A percentile compares a stretch with the other conserved stretches of the same genome.
These are phyloP conservation scores for Panaeolus papilionaceus DNA, from an alignment of 768 basidiomycete species.

Conservation along the genomic window DNA sequence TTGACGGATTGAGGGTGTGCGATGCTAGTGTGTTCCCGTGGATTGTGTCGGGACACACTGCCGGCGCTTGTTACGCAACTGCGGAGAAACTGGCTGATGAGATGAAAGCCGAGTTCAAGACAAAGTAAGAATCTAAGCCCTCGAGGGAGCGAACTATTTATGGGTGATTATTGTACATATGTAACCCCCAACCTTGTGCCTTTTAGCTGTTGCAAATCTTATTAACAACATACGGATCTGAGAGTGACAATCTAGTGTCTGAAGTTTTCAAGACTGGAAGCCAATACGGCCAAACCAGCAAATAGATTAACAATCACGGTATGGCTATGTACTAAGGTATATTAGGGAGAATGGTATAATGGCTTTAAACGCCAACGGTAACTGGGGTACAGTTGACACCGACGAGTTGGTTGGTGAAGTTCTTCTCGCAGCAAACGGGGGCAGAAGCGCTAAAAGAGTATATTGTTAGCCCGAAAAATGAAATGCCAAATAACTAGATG, in stretches of 20 bases:
- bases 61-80: constrained; percentile 38
- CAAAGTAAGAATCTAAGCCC: background rate
- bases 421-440: constrained; percentile 10
- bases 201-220: too few relatives aligned
- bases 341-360: background rate
- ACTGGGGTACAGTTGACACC: constrained; percentile 7
- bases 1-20: constrained; percentile 51
- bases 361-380: background rate
- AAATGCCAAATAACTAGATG: background rate
- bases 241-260: too few relatives aligned
- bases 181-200: too few relatives aligned
- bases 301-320: background rate
- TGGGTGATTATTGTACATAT: too few relatives aligned
- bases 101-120: constrained; percentile 31
- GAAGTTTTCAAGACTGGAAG: too few relatives aligned
- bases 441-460: background rate
- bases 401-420: constrained; percentile 9
- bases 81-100: constrained; percentile 40
- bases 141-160: too few relatives aligned
- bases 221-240: too few relatives aligned
- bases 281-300: too few relatives aligned
- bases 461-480: background rate
- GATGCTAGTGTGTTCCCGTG: constrained; percentile 57
- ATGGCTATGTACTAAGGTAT: background rate
- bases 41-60: constrained; percentile 54